Evolutionary conservation across 768 basidiomycete genomes (phyloP).

Genomic region (Lyophyllum atratum): DNA sequence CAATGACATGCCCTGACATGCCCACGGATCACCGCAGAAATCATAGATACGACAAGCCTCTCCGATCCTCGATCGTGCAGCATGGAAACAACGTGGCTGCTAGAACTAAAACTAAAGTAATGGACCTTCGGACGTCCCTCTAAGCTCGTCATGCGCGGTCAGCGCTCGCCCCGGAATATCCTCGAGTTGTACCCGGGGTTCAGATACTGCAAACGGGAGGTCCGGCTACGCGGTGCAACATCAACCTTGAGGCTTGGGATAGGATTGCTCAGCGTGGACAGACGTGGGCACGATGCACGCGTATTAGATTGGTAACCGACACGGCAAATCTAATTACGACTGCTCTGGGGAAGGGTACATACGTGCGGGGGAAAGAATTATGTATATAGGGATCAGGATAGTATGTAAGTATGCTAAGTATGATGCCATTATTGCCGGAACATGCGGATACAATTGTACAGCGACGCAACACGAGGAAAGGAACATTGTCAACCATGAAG

Average conservation of each 20-base stretch:
- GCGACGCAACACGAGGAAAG: too few relatives aligned
- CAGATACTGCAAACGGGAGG: not conserved
- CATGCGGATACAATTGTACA: too few relatives aligned
- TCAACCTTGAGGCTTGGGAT: not conserved
- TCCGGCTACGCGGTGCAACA: not conserved
- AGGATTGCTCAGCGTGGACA: not conserved
- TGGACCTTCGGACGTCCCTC: not conserved
- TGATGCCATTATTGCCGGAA: not conserved
- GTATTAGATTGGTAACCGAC: not conserved
- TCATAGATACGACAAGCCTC: not conserved
- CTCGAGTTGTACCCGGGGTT: not conserved
- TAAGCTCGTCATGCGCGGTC: not conserved
- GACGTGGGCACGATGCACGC: not conserved
- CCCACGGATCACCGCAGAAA: not conserved
- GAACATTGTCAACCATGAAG: too few relatives aligned
- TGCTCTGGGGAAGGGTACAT: not conserved
- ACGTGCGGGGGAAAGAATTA: not conserved
- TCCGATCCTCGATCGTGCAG: not conserved
- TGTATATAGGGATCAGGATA: not conserved
- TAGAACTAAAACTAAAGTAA: not conserved
- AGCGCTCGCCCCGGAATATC: not conserved
- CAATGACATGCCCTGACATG: not conserved
- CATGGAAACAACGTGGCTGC: not conserved
- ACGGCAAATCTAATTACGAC: not conserved
- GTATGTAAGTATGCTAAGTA: not conserved